phyloP scores from a whole-genome alignment of 169 alveolate genomes.

The Cryptosporidium meleagridis region DNA sequence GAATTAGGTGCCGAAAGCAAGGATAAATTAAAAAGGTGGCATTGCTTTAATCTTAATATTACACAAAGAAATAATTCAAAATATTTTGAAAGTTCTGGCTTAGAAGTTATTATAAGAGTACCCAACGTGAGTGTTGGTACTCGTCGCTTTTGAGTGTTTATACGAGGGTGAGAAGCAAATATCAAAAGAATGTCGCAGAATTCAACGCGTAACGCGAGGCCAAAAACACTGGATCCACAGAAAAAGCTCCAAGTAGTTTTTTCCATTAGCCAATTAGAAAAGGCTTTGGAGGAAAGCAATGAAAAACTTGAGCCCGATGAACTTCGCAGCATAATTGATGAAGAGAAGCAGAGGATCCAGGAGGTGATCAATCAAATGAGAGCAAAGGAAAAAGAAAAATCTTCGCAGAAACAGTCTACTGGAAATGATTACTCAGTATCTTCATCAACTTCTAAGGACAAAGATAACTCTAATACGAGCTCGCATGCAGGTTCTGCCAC shows the following conservation, averaged over 20 bases:
- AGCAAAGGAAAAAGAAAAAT: slow-evolving; percentile 21
- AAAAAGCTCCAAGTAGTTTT: slow-evolving; percentile 46
- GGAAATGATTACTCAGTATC: background rate
- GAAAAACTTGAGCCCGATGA: slow-evolving; percentile 56
- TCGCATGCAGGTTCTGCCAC: background rate
- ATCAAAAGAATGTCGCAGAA: slow-evolving; percentile 30
- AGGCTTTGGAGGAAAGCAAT: slow-evolving; percentile 43
- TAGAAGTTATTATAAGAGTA: background rate
- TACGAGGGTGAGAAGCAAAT: background rate
- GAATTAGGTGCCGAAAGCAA: background rate
- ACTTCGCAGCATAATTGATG: slow-evolving; percentile 7
- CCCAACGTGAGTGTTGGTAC: background rate
- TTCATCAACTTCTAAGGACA: background rate
- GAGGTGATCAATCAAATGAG: slow-evolving; percentile 18
- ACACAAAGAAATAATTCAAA: too few species aligned
- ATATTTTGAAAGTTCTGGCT: background rate
- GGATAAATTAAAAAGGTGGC: background rate
- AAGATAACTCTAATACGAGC: background rate
- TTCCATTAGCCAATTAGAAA: slow-evolving; percentile 44
- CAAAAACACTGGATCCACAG: slow-evolving; percentile 64
- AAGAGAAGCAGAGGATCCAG: slow-evolving; percentile 37
- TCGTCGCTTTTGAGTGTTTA: background rate
- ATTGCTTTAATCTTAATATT: background rate
- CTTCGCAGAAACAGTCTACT: background rate
- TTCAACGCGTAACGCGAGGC: slow-evolving; percentile 51